These are phyloP conservation scores for Suaeda aralocaspica DNA, from an alignment of 148 eudicot species.

Conservation along the genomic window DNA sequence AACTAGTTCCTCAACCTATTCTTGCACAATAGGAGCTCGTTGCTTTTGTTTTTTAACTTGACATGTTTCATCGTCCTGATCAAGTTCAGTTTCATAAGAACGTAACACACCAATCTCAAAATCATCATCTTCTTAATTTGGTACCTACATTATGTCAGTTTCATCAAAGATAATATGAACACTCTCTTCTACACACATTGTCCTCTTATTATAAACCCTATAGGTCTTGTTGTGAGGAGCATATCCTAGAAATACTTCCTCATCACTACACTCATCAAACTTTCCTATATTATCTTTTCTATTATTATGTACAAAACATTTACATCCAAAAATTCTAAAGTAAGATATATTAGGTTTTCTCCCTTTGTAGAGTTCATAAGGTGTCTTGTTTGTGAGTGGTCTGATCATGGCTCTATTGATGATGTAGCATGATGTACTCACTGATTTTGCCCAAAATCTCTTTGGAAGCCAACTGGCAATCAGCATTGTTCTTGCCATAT, in stretches of 20 bases:
- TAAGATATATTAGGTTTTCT: background rate
- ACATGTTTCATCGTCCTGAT: too few species aligned
- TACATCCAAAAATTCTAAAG: background rate
- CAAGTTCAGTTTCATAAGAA: too few species aligned
- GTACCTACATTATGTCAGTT: too few species aligned
- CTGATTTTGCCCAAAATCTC: background rate
- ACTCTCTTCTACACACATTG: background rate
- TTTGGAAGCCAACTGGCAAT: background rate
- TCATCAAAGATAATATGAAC: background rate
- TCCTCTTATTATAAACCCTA: background rate
- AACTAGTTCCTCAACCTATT: too few species aligned
- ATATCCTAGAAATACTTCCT: background rate
- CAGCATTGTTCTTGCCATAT: background rate
- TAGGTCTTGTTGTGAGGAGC: background rate
- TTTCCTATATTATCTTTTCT: background rate
- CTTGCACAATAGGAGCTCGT: too few species aligned
- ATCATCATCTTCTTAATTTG: too few species aligned
- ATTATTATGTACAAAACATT: background rate
- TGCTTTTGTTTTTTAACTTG: too few species aligned
- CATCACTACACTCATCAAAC: background rate
- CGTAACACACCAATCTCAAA: too few species aligned
- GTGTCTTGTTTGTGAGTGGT: background rate
- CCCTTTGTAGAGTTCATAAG: background rate
- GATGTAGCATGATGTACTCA: background rate
- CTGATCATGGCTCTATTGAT: background rate